phyloP scores from a whole-genome alignment of 164 flowering plant genomes.

The Liquidambar formosana region DNA sequence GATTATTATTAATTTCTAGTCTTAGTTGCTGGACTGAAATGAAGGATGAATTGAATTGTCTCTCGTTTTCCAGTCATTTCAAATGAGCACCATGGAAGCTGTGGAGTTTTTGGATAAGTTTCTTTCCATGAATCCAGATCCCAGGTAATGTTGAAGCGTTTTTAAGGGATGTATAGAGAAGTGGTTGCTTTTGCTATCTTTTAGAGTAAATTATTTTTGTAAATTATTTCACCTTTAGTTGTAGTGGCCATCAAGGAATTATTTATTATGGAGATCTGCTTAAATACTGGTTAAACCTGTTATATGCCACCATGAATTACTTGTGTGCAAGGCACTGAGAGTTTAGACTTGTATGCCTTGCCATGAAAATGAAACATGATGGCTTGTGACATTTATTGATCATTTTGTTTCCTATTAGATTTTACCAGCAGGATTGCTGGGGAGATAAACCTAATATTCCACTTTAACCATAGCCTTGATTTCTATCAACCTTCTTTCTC shows the following conservation, averaged over 20 bases:
- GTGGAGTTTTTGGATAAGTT: slow-evolving; percentile 80
- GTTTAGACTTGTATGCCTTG: too few relatives aligned
- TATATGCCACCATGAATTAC: too few relatives aligned
- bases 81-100: slow-evolving; percentile 74
- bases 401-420: neutral
- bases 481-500: neutral
- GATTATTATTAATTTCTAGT: neutral
- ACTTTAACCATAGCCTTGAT: neutral
- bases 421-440: neutral
- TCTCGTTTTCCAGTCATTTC: slow-evolving; percentile 51
- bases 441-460: neutral
- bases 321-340: too few relatives aligned
- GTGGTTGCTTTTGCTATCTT: slow-evolving; percentile 1
- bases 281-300: neutral
- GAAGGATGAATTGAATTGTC: slow-evolving; percentile 9
- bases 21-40: slow-evolving; percentile 2
- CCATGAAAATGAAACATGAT: neutral
- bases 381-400: too few relatives aligned
- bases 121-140: slow-evolving; percentile 79
- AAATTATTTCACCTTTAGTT: neutral
- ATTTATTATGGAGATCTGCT: neutral
- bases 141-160: slow-evolving; percentile 45
- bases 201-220: neutral
- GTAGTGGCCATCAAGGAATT: neutral
- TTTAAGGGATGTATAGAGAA: neutral